Base-by-base conservation (phyloP, 441 rosid genomes). In the Cnidoscolus chayamansa region DNA sequence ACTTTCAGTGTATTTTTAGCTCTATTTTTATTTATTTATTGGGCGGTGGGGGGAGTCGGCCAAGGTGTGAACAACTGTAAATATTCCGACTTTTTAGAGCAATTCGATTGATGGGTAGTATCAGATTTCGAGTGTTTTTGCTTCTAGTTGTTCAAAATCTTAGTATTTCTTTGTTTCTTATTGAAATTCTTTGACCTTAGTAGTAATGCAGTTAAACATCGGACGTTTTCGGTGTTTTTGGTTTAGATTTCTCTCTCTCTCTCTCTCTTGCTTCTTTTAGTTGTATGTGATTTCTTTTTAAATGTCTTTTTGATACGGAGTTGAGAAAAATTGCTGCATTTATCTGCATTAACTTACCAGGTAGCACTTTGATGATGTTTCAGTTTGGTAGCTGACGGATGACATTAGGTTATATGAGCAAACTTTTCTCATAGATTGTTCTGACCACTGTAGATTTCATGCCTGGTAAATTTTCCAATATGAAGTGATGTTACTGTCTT, bases 381-480 rank as follows among this genome's bases (percentile, higher is more conserved):
- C 47, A 13, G 56, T 49, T 58, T 32, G 56, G 47, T 70, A 47
- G 54, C n/a, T 35, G 65, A 12, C 37, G 71, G 62, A 37, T 40
- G 62, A 7, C 17, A n/a, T n/a, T 68, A 5, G 43, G 16, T 50
- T 10, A 25, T 49, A 66, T 10, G 43, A 25, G 70, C 70, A 45
- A 17, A 35, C 32, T 43, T 20, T 54, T 37, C 50, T 54, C 12
- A 37, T 54, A 70, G 66, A 48, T 60, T 71, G n/a, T 40, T 47
- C 62, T 16, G 16, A 58, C 25, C 57, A 15, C 20, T 35, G 17
- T 43, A 59, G 2, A 30, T 59, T 70, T 70, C 1, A 47, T 59
- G 73, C n/a, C 65, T 20, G 49, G 53, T 63, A 30, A 72, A 53
- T 45, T 53, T 63, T 63, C 43, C 30, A 53, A 63, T 72, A 4